phyloP scores from a whole-genome alignment of 1,139 yeast genomes.

The Kluyveromyces sp. region DNA sequence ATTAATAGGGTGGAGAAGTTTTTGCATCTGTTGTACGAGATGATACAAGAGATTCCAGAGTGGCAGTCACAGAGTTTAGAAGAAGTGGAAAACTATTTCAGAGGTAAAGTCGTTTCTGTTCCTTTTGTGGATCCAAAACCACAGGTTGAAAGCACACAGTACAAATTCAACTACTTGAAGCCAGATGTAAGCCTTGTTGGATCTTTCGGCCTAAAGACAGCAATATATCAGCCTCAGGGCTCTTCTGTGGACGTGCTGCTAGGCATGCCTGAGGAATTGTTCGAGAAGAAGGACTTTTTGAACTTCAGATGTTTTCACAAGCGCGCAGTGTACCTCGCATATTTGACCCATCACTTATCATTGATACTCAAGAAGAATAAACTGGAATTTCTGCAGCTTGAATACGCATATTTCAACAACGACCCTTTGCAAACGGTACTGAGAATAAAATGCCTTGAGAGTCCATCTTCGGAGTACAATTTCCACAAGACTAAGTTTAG shows the following conservation, averaged over 20 bases:
- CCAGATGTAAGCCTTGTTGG: slow-evolving; percentile 83
- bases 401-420: slow-evolving; percentile 59
- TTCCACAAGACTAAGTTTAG: slow-evolving; percentile 66
- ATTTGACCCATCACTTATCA: slow-evolving; percentile 58
- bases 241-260: slow-evolving; percentile 69
- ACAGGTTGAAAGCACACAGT: slow-evolving; percentile 47
- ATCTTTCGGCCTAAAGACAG: slow-evolving; percentile 81
- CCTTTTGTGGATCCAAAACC: slow-evolving; percentile 94
- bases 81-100: slow-evolving; percentile 47
- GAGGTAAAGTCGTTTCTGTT: slow-evolving; percentile 47
- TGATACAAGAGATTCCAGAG: slow-evolving; percentile 57
- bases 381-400: slow-evolving; percentile 42
- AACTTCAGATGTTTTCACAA: slow-evolving; percentile 88
- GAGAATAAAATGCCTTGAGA: slow-evolving; percentile 38
- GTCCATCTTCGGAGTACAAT: slow-evolving; percentile 36
- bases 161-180: slow-evolving; percentile 59
- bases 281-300: slow-evolving; percentile 82
- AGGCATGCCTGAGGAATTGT: slow-evolving; percentile 68
- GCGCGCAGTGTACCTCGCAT: slow-evolving; percentile 79
- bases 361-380: slow-evolving; percentile 48
- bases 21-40: slow-evolving; percentile 66
- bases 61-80: slow-evolving; percentile 44
- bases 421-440: slow-evolving; percentile 62
- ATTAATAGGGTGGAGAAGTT: slow-evolving; percentile 65
- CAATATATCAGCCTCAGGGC: slow-evolving; percentile 56